Base-by-base conservation (phyloP, 2,329 filamentous ascomycete species). In the Ceratocystis colombiana region DNA sequence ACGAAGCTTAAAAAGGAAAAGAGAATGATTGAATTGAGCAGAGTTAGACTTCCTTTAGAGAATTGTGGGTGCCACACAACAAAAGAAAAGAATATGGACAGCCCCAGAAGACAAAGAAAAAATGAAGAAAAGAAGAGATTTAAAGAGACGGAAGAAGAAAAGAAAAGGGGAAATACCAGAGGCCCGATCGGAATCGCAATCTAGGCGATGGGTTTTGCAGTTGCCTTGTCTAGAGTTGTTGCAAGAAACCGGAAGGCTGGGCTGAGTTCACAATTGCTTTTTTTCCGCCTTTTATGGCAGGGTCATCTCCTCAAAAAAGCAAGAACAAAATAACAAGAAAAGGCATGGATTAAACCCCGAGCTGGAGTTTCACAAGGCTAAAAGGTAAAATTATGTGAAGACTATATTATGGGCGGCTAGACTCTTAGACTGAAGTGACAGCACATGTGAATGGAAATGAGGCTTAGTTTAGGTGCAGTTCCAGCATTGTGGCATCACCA, bases 181-280 rank as follows among this genome's bases (percentile, higher is more conserved):
- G 10, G 2, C 17, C 46, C 46, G 20, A 6, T 48, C 3, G 10
- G 53, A 30, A 57, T 33, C 53, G 25, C 53, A 30, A 30, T n/a
- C 12, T n/a, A 30, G 53, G n/a, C 20, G 53, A 28, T 30, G 28
- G 28, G 53, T 33, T 57, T 28, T 30, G 53, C 53, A 57, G 53
- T 57, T 57, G 53, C 53, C 53, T 57, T 57, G 53, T 30, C 53
- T 7, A 22, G 30, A 28, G 53, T 41, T 41, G 37, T 41, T 57
- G 53, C 53, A 57, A 33, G 53, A 57, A 57, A 57, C 53, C 25
- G 20, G 53, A 57, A 57, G 53, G 53, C 53, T 57, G 53, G 53
- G 53, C 30, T 17, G 2, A 30, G 25, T 33, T 12, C 25, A 17
- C 53, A 57, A 28, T 57, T 57, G 53, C 53, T 57, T 57, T 57